phyloP scores from a whole-genome alignment of 2,329 filamentous ascomycete species.

The Talaromyces rugulosus region DNA sequence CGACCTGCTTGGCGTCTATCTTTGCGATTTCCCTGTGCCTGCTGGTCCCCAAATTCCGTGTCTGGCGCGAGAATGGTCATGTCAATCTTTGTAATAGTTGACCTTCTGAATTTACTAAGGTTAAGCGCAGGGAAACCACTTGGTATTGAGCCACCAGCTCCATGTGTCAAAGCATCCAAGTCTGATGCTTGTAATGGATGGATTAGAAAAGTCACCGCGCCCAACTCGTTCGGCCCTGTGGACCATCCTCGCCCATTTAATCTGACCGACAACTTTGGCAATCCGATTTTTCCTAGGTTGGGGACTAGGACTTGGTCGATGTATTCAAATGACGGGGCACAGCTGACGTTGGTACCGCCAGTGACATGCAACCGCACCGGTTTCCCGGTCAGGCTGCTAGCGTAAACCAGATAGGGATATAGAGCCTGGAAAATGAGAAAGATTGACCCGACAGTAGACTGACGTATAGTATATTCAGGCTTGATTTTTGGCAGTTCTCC shows the following conservation, averaged over 20 bases:
- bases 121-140: constrained; percentile 29
- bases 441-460: constrained; percentile 50
- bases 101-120: constrained; percentile 24
- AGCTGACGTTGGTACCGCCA: constrained; percentile 57
- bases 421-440: constrained; percentile 57
- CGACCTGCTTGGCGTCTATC: not conserved
- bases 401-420: constrained; percentile 54
- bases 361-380: constrained; percentile 43
- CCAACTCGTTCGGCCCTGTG: constrained; percentile 42
- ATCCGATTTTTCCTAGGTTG: constrained; percentile 47
- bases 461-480: constrained; percentile 36
- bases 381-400: constrained; percentile 16
- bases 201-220: constrained; percentile 48
- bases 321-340: constrained; percentile 55
- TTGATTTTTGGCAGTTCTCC: constrained; percentile 17
- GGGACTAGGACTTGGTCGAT: constrained; percentile 53
- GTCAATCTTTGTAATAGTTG: constrained; percentile 31
- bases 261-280: constrained; percentile 42
- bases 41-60: constrained; percentile 9
- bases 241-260: constrained; percentile 53
- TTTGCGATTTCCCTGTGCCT: constrained; percentile 5
- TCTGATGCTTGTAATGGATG: constrained; percentile 30
- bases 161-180: not conserved
- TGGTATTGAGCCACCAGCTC: not conserved
- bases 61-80: constrained; percentile 39